phyloP scores from a whole-genome alignment of 2,329 filamentous ascomycete species.

The Neocucurbitaria cava region DNA sequence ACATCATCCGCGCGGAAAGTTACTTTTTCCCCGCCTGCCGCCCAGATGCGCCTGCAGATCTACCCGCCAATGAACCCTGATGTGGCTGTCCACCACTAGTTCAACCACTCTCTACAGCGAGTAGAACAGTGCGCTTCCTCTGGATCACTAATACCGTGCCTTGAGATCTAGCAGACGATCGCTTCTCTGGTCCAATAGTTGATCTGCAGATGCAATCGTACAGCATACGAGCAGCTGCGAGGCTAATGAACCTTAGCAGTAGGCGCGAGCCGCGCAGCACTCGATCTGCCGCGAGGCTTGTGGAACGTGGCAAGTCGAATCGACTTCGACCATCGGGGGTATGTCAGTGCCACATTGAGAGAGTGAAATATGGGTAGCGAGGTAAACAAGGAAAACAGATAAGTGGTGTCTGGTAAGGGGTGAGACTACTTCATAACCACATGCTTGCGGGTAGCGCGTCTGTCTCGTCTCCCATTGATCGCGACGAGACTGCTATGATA shows the following conservation, averaged over 20 bases:
- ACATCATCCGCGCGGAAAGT: not conserved
- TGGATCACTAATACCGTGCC: not conserved
- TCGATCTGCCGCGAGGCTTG: not conserved
- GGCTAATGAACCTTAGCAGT: not conserved
- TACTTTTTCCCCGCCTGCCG: too few relatives aligned
- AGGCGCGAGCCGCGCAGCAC: not conserved
- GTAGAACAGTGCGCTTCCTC: not conserved
- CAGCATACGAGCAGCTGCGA: not conserved
- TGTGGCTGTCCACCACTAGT: not conserved
- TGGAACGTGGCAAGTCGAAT: constrained; percentile 8
- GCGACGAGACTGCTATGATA: not conserved
- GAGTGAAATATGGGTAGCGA: constrained; percentile 1
- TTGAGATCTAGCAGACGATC: not conserved
- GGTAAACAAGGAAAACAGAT: not conserved
- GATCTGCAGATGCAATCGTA: not conserved
- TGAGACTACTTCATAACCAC: not conserved
- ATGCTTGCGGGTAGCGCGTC: not conserved
- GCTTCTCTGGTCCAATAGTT: not conserved
- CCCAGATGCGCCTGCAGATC: too few relatives aligned
- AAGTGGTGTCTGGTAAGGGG: not conserved
- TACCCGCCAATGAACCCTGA: too few relatives aligned
- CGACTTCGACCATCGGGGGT: constrained; percentile 13
- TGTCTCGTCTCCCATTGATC: not conserved
- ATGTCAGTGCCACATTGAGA: constrained; percentile 1
- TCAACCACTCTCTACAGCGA: too few relatives aligned